Evolutionary conservation across 495 filamentous ascomycete genomes (phyloP).

Genomic region (Trichoderma gamsii): DNA sequence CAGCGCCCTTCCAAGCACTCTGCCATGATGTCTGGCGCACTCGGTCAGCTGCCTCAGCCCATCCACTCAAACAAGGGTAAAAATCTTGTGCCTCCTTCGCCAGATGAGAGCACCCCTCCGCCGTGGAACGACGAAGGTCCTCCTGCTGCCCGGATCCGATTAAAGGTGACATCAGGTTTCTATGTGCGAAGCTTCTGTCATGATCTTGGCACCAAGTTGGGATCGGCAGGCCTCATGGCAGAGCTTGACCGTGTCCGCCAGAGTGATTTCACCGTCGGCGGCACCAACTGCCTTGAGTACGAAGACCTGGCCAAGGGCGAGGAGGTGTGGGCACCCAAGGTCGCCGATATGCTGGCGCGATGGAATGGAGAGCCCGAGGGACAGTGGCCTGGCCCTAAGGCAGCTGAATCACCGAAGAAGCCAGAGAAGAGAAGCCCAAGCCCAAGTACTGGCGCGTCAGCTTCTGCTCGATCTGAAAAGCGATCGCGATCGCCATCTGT

Average conservation of each 20-base stretch:
- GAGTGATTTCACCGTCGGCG: slow-evolving; percentile 62
- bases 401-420: background rate
- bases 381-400: background rate
- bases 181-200: slow-evolving; percentile 93
- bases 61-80: slow-evolving; percentile 25
- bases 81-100: slow-evolving; percentile 30
- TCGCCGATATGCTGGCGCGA: slow-evolving; percentile 55
- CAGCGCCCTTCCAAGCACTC: slow-evolving; percentile 24
- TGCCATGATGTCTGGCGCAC: slow-evolving; percentile 50
- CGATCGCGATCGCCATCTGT: slow-evolving; percentile 3
- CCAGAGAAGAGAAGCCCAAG: background rate
- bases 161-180: slow-evolving; percentile 94
- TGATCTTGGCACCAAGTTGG: slow-evolving; percentile 78
- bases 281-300: slow-evolving; percentile 71
- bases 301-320: slow-evolving; percentile 71
- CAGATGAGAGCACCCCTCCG: slow-evolving; percentile 29
- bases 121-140: slow-evolving; percentile 48
- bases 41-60: slow-evolving; percentile 29
- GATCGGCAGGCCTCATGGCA: slow-evolving; percentile 81
- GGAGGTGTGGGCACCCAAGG: slow-evolving; percentile 73
- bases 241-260: slow-evolving; percentile 75
- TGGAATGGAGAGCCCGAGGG: slow-evolving; percentile 37
- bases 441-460: background rate
- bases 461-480: slow-evolving; percentile 3
- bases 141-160: slow-evolving; percentile 71